These are phyloP conservation scores for Hypoxylon rickii DNA, from an alignment of 495 filamentous ascomycete genomes.

Conservation along the genomic window DNA sequence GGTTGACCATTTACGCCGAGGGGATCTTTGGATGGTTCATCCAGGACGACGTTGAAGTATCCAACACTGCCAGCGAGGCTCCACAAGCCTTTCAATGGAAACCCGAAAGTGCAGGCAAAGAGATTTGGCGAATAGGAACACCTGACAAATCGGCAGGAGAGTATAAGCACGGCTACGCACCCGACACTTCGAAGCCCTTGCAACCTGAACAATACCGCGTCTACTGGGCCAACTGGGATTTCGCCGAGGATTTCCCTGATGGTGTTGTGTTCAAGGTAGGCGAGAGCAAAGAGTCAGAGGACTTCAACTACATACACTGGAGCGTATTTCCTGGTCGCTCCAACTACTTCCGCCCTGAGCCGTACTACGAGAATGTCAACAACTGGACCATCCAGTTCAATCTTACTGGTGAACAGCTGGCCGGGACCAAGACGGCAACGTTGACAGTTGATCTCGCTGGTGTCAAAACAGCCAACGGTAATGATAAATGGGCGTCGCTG, in stretches of 20 bases:
- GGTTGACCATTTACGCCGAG: slow-evolving; percentile 59
- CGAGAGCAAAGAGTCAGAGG: slow-evolving; percentile 44
- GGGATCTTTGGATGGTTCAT: slow-evolving; percentile 59
- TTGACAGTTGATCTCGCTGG: slow-evolving; percentile 57
- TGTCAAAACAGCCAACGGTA: slow-evolving; percentile 55
- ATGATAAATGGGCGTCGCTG: slow-evolving; percentile 38
- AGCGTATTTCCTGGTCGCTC: slow-evolving; percentile 50
- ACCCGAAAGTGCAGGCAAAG: slow-evolving; percentile 54
- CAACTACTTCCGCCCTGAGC: slow-evolving; percentile 36
- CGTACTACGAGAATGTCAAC: slow-evolving; percentile 45
- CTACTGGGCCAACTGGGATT: slow-evolving; percentile 62
- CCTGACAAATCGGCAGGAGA: slow-evolving; percentile 61
- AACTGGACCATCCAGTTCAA: slow-evolving; percentile 60
- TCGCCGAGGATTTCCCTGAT: slow-evolving; percentile 55
- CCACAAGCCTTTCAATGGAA: slow-evolving; percentile 45
- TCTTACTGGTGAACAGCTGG: slow-evolving; percentile 39
- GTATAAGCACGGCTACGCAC: slow-evolving; percentile 55
- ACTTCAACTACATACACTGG: slow-evolving; percentile 62
- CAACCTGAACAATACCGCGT: slow-evolving; percentile 56
- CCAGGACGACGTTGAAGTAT: slow-evolving; percentile 49
- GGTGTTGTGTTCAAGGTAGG: slow-evolving; percentile 57
- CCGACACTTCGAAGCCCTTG: slow-evolving; percentile 49
- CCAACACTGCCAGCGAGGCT: not conserved
- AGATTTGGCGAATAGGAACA: slow-evolving; percentile 59
- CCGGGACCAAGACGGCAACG: slow-evolving; percentile 40